Evolutionary conservation across 2,329 filamentous ascomycete species (phyloP).

Genomic region (Clonostachys chloroleuca): DNA sequence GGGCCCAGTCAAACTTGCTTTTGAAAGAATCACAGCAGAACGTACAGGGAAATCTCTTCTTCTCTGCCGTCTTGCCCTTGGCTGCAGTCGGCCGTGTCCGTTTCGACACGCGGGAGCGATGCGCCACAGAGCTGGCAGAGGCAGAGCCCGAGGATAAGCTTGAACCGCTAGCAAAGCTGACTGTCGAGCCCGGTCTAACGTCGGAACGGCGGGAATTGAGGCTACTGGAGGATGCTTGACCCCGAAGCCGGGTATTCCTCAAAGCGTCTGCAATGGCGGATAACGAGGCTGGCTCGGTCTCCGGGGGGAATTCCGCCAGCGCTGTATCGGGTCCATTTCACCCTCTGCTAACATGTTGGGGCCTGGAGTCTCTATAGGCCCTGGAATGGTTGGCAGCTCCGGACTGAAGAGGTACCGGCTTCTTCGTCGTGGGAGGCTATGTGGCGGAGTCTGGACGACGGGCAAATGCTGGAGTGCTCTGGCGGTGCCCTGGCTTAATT

Average conservation of each 20-base stretch:
- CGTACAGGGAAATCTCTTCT: constrained; percentile 1
- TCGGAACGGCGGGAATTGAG: neutral
- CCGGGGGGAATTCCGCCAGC: constrained; percentile 3
- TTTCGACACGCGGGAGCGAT: neutral
- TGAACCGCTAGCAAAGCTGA: constrained; percentile 9
- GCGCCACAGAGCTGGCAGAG: constrained; percentile 7
- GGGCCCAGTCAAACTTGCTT: constrained; percentile 10
- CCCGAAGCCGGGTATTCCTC: neutral
- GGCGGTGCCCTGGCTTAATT: too few species aligned
- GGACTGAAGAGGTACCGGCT: too few species aligned
- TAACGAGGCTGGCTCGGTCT: constrained; percentile 1
- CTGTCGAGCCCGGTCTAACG: neutral
- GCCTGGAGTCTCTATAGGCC: too few species aligned
- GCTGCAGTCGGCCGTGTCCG: neutral
- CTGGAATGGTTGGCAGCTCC: too few species aligned
- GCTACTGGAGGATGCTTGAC: neutral
- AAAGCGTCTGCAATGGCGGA: neutral
- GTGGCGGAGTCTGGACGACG: too few species aligned
- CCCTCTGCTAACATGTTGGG: too few species aligned
- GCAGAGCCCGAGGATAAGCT: constrained; percentile 19
- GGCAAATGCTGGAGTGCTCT: too few species aligned
- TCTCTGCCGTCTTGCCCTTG: neutral
- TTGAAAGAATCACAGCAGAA: constrained; percentile 3
- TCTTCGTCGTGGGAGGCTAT: too few species aligned
- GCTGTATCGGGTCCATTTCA: constrained; percentile 1